Conservation (phyloP, 257 asterid species). For the Mitragyna speciosa region DNA sequence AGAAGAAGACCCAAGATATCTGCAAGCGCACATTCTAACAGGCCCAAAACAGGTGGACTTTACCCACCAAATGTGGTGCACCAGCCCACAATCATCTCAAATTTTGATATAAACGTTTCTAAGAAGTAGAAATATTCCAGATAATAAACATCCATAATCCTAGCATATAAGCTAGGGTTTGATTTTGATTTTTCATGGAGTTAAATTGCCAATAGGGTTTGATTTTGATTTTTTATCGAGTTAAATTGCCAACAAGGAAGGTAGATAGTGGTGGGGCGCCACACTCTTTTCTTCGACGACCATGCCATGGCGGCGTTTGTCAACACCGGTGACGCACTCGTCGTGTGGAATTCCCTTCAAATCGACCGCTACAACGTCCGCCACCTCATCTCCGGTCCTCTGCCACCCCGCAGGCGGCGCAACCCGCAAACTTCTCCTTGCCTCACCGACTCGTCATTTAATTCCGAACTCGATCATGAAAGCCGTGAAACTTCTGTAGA, state of each 20-base stretch:
- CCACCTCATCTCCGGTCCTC: slow-evolving; percentile 81
- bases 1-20: too few species aligned
- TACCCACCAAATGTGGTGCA: too few species aligned
- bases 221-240: not conserved
- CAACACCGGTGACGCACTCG: slow-evolving; percentile 83
- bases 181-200: not conserved
- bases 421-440: slow-evolving; percentile 29
- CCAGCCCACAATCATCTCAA: too few species aligned
- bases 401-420: slow-evolving; percentile 66
- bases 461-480: slow-evolving; percentile 52
- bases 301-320: slow-evolving; percentile 80
- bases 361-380: slow-evolving; percentile 99
- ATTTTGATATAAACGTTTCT: too few species aligned
- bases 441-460: slow-evolving; percentile 39
- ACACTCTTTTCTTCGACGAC: slow-evolving; percentile 81
- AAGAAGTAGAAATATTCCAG: too few species aligned
- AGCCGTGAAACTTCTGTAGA: slow-evolving; percentile 49
- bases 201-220: not conserved
- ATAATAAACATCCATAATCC: not conserved
- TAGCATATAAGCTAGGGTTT: not conserved
- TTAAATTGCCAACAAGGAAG: not conserved
- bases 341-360: slow-evolving; percentile 85
- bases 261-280: slow-evolving; percentile 92
- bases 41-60: too few species aligned
- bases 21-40: too few species aligned